Conservation (phyloP, 495 filamentous ascomycete species). For the Haplographium delicatum region DNA sequence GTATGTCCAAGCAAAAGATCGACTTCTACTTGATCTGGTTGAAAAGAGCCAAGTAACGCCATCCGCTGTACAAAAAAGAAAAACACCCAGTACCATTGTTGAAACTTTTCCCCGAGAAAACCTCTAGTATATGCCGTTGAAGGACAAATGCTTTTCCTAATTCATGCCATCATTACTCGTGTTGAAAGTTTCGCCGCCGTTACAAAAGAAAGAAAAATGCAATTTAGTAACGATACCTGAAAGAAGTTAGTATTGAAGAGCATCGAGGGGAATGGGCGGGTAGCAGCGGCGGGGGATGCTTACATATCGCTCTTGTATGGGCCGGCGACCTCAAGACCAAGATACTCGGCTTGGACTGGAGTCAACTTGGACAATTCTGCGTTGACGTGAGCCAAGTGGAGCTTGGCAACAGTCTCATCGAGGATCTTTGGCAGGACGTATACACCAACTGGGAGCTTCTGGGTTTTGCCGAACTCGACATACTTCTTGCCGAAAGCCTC, state of each 20-base stretch:
- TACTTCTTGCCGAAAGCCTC: constrained; percentile 86
- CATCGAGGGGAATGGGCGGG: too few species aligned
- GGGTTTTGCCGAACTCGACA: constrained; percentile 85
- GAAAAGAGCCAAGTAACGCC: constrained; percentile 32
- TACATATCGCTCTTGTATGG: constrained; percentile 86
- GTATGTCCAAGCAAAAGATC: constrained; percentile 22
- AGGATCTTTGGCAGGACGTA: constrained; percentile 98
- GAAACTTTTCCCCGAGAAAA: constrained; percentile 22
- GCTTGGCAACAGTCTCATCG: constrained; percentile 93
- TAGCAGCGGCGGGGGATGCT: constrained; percentile 38
- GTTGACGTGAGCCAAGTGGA: constrained; percentile 93
- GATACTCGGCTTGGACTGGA: constrained; percentile 86
- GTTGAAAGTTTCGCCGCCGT: constrained; percentile 45
- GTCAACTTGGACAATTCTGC: constrained; percentile 85
- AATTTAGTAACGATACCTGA: constrained; percentile 42
- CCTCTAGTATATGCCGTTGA: constrained; percentile 48
- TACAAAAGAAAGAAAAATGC: constrained; percentile 2
- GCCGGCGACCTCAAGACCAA: constrained; percentile 74
- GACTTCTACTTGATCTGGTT: constrained; percentile 33
- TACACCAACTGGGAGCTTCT: constrained; percentile 85
- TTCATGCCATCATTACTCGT: constrained; percentile 60
- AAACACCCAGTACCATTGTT: constrained; percentile 26
- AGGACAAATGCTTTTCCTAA: constrained; percentile 49
- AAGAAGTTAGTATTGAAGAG: too few species aligned
- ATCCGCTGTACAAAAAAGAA: constrained; percentile 28